phyloP scores from a whole-genome alignment of 148 eudicot species.

The Camellia sinensis region DNA sequence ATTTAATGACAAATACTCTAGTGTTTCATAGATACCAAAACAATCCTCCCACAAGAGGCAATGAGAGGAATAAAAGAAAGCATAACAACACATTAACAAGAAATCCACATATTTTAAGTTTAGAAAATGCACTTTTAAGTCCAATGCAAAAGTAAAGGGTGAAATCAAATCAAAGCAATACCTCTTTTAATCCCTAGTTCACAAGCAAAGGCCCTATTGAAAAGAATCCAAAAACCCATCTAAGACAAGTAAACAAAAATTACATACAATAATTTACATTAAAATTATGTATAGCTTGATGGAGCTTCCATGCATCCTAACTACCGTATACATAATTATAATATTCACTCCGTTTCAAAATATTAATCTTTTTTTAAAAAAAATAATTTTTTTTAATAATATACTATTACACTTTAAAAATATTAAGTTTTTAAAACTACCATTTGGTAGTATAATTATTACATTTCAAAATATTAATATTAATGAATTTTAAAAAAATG shows the following conservation, averaged over 20 bases:
- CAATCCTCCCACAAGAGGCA: background rate
- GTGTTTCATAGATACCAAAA: background rate
- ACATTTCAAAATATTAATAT: too few species aligned
- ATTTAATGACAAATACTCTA: too few species aligned
- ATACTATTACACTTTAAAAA: too few species aligned
- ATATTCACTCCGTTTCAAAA: too few species aligned
- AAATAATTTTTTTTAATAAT: too few species aligned
- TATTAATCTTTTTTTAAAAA: too few species aligned
- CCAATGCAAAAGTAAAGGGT: slow-evolving; percentile 12
- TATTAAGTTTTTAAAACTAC: too few species aligned
- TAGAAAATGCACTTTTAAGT: background rate
- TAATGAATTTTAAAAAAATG: too few species aligned
- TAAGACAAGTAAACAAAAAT: slow-evolving; percentile 2
- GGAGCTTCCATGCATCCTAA: too few species aligned
- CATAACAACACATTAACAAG: slow-evolving; percentile 15
- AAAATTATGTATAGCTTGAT: too few species aligned
- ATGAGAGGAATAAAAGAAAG: slow-evolving; percentile 30
- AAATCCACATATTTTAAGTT: background rate
- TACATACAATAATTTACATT: background rate
- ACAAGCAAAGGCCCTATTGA: slow-evolving; percentile 33
- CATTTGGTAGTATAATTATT: too few species aligned
- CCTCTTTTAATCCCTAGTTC: slow-evolving; percentile 30
- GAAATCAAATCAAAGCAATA: slow-evolving; percentile 29
- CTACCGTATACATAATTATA: too few species aligned
- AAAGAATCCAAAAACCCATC: slow-evolving; percentile 18